Evolutionary conservation across 2,329 filamentous ascomycete species (phyloP).

Genomic region (Aspergillus sclerotialis): DNA sequence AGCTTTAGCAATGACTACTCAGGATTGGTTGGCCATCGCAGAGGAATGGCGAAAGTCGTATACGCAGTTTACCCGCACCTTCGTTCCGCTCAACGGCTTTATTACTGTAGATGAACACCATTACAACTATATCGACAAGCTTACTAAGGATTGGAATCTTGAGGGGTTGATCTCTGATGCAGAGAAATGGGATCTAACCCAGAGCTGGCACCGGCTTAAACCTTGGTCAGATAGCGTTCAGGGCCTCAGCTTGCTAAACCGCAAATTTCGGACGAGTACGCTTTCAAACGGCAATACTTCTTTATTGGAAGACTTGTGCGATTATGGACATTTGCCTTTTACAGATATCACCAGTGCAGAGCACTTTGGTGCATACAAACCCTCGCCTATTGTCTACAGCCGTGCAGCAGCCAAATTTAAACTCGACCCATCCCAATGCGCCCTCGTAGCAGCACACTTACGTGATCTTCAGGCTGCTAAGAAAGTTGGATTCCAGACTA

Average conservation of each 20-base stretch:
- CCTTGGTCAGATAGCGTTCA: conserved; percentile 59
- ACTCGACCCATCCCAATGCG: conserved; percentile 54
- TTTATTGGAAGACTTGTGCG: conserved; percentile 59
- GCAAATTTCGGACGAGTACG: conserved; percentile 54
- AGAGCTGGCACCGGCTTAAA: conserved; percentile 64
- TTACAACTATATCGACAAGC: conserved; percentile 51
- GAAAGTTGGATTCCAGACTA: conserved; percentile 56
- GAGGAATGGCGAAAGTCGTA: conserved; percentile 66
- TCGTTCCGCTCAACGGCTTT: conserved; percentile 43
- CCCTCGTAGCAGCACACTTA: conserved; percentile 72
- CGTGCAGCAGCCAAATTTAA: conserved; percentile 58
- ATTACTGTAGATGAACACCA: conserved; percentile 69
- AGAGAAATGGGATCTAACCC: conserved; percentile 54
- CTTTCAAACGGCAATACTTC: conserved; percentile 67
- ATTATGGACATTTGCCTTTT: conserved; percentile 56
- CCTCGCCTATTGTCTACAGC: conserved; percentile 58
- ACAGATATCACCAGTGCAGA: conserved; percentile 58
- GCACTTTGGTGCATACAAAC: conserved; percentile 70
- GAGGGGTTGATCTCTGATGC: conserved; percentile 54
- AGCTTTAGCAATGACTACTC: conserved; percentile 44
- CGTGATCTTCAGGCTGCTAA: conserved; percentile 62
- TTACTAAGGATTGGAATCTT: conserved; percentile 53
- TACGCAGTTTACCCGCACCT: conserved; percentile 49
- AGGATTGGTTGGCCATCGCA: conserved; percentile 60
- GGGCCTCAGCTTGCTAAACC: conserved; percentile 53